Percentiles rank a stretch among this genome's conserved stretches.
Evolutionary conservation across 495 filamentous ascomycete genomes (phyloP).

Genomic region (Apiosordaria backusii): DNA sequence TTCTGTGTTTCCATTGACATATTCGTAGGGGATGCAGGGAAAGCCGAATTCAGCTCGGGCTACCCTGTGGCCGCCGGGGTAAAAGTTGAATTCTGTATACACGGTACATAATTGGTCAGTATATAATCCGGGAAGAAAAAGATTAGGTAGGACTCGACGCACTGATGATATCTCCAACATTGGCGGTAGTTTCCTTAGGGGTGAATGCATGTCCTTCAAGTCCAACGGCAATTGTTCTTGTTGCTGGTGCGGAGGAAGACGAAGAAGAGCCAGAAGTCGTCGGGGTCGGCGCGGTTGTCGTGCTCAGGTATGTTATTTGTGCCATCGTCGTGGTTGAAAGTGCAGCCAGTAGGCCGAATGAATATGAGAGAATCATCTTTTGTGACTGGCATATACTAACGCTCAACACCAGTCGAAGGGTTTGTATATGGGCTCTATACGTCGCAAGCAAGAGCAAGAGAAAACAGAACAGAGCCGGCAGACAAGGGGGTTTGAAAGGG

Average conservation of each 20-base stretch:
- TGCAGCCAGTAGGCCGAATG: constrained; percentile 14
- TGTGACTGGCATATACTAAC: background rate
- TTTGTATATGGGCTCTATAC: background rate
- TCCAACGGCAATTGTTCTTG: constrained; percentile 32
- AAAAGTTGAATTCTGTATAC: constrained; percentile 52
- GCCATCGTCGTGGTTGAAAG: constrained; percentile 6
- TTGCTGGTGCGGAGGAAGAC: constrained; percentile 16
- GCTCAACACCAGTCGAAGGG: background rate
- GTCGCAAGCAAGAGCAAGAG: constrained; percentile 4
- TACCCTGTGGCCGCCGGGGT: constrained; percentile 57
- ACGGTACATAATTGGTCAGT: constrained; percentile 1
- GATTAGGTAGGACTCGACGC: constrained; percentile 1
- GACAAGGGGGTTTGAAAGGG: background rate
- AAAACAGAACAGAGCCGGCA: background rate
- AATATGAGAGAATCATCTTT: background rate
- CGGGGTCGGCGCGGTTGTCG: background rate
- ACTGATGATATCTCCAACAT: constrained; percentile 42
- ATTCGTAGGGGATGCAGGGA: constrained; percentile 59
- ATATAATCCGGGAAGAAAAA: background rate
- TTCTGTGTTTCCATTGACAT: constrained; percentile 36
- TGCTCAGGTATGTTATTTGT: constrained; percentile 2
- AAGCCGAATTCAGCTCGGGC: constrained; percentile 50
- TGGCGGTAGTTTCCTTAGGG: constrained; percentile 33
- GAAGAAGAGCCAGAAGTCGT: constrained; percentile 13
- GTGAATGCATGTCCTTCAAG: constrained; percentile 35